Base-by-base conservation (phyloP, 148 eudicot species). In the Limonium bicolor region DNA sequence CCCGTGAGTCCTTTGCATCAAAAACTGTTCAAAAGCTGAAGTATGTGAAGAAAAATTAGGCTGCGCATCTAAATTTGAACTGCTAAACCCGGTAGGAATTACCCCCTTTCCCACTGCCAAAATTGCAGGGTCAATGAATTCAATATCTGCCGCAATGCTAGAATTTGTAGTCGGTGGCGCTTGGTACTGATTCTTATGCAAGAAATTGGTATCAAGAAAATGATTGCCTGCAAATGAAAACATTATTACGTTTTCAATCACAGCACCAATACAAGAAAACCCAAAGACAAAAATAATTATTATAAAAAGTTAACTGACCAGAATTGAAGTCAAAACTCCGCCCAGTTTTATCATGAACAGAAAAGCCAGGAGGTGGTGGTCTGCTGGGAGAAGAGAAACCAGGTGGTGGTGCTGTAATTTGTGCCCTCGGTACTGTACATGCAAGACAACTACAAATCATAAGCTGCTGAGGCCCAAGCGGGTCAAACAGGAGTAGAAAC, bases 371-470 rank as follows among this genome's bases (percentile, higher is more conserved):
- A 5, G 95, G 94, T 27, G 94, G 94, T 35, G 82, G 73, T 66
- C 85, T 78, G 40, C 62, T 71, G 24, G 85, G 85, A 14, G 50
- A 58, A 20, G 76, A 55, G 56, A 92, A 92, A 41, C 99, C 99
- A 24, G 99, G 99, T 29, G 99, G 99, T 29, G 99, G 99, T 40
- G 95, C 88, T n/a, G 93, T 69, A 47, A 83, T 54, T 31, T 75
- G 95, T 38, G 80, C 58, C 63, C 88, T 80, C 24, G 95, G 54
- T 33, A 42, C 99, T 90, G 67, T 28, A 42, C 40, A n/a, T n/a
- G n/a, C n/a, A n/a, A n/a, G n/a, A n/a, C n/a, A n/a, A n/a, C n/a
- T n/a, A n/a, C n/a, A n/a, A n/a, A n/a, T n/a, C n/a, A n/a, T n/a
- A n/a, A n/a, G n/a, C n/a, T n/a, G n/a, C n/a, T n/a, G n/a, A n/a